Evolutionary conservation across 768 basidiomycete genomes (phyloP).

Genomic region (Tulasnella sp.): DNA sequence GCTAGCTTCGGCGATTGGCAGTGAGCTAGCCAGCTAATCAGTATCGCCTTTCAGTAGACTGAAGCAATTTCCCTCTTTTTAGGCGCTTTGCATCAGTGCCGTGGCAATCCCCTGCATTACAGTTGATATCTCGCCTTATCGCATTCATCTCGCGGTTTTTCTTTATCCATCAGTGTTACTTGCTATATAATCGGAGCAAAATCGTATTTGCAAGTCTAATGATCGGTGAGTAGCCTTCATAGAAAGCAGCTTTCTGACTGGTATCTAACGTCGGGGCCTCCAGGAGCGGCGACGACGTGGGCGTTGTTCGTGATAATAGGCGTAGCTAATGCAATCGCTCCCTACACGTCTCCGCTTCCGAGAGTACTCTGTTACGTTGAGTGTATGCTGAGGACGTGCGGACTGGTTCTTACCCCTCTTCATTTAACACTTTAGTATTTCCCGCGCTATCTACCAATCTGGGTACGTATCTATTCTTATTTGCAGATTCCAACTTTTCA

Average conservation of each 20-base stretch:
- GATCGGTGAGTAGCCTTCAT: not conserved
- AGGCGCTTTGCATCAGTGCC: not conserved
- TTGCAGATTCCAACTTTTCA: not conserved
- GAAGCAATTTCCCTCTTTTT: not conserved
- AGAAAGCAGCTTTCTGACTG: not conserved
- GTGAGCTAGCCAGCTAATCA: not conserved
- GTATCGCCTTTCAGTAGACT: not conserved
- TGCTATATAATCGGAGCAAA: not conserved
- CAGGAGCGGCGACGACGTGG: not conserved
- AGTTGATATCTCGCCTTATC: not conserved
- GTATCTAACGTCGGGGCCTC: not conserved
- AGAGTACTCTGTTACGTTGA: not conserved
- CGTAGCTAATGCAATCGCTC: not conserved
- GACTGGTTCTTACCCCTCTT: not conserved
- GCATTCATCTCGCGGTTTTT: not conserved
- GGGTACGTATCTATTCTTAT: not conserved
- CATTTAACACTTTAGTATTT: not conserved
- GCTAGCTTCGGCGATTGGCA: constrained; percentile 3
- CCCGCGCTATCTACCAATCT: not conserved
- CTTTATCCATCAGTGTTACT: not conserved
- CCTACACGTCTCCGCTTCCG: not conserved
- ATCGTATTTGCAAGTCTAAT: not conserved
- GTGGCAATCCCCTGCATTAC: not conserved
- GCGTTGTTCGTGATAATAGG: not conserved
- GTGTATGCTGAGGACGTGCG: not conserved